phyloP scores from a whole-genome alignment of 805 yeast genomes.

The Kodamaea leandrae region DNA sequence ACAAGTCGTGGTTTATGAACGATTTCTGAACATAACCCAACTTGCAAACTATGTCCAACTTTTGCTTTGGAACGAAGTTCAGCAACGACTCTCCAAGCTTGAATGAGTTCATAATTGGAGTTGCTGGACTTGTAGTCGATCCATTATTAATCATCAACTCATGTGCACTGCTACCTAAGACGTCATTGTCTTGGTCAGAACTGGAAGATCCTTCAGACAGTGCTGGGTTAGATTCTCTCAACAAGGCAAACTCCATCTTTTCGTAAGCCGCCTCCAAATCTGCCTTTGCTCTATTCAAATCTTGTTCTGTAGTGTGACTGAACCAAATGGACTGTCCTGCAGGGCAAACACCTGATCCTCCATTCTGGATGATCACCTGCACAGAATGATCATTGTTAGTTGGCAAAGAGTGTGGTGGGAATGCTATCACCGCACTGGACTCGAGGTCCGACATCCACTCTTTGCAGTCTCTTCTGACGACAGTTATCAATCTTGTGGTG shows the following conservation, averaged over 20 bases:
- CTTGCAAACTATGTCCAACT: slow-evolving; percentile 44
- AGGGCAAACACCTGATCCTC: slow-evolving; percentile 86
- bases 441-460: slow-evolving; percentile 92
- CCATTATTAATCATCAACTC: slow-evolving; percentile 28
- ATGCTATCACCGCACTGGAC: slow-evolving; percentile 81
- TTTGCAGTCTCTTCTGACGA: slow-evolving; percentile 80
- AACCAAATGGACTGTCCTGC: slow-evolving; percentile 89
- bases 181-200: slow-evolving; percentile 51
- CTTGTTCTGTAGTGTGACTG: slow-evolving; percentile 69
- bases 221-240: slow-evolving; percentile 68
- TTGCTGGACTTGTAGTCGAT: slow-evolving; percentile 38
- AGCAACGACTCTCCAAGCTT: slow-evolving; percentile 82
- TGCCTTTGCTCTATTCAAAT: slow-evolving; percentile 61
- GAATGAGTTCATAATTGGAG: slow-evolving; percentile 73
- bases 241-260: slow-evolving; percentile 74
- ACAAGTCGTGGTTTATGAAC: slow-evolving; percentile 35
- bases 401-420: slow-evolving; percentile 81
- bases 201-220: slow-evolving; percentile 22
- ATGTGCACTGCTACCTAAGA: slow-evolving; percentile 23
- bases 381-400: slow-evolving; percentile 68
- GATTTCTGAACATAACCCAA: slow-evolving; percentile 40
- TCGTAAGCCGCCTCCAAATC: slow-evolving; percentile 79
- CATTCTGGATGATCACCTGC: slow-evolving; percentile 83
- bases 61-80: slow-evolving; percentile 79
- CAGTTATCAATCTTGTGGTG: slow-evolving; percentile 72